Conservation (phyloP, 768 basidiomycete genomes). For the Tylopilus sp. region DNA sequence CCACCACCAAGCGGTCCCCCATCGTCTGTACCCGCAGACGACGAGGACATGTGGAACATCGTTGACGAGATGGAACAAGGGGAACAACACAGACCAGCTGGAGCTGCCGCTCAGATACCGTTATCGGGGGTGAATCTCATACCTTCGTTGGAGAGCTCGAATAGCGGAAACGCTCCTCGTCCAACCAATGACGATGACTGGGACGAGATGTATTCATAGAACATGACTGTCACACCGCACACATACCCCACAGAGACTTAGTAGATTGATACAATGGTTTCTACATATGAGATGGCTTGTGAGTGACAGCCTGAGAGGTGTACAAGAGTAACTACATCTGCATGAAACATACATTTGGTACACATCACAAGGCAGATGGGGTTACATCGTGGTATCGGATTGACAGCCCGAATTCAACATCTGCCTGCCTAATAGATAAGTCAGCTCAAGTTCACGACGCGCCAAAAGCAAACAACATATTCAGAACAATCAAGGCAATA, state of each 20-base stretch:
- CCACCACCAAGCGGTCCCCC: slow-evolving; percentile 2
- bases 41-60: slow-evolving; percentile 74
- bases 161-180: slow-evolving; percentile 11
- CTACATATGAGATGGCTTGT: too few species aligned
- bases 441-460: slow-evolving; percentile 2
- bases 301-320: too few species aligned
- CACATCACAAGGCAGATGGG: too few species aligned
- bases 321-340: too few species aligned
- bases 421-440: neutral
- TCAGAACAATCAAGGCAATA: slow-evolving; percentile 27
- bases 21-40: slow-evolving; percentile 23
- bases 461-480: neutral
- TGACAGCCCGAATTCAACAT: too few species aligned
- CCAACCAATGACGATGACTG: slow-evolving; percentile 49
- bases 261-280: neutral
- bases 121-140: slow-evolving; percentile 22
- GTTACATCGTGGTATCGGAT: too few species aligned
- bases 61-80: slow-evolving; percentile 51
- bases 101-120: slow-evolving; percentile 21
- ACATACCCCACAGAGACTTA: too few species aligned
- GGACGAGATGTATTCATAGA: slow-evolving; percentile 63
- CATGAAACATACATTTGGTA: too few species aligned
- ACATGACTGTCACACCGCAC: neutral
- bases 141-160: slow-evolving; percentile 9
- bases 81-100: slow-evolving; percentile 2